phyloP scores from a whole-genome alignment of 164 flowering plant genomes.

The Sextonia rubra region DNA sequence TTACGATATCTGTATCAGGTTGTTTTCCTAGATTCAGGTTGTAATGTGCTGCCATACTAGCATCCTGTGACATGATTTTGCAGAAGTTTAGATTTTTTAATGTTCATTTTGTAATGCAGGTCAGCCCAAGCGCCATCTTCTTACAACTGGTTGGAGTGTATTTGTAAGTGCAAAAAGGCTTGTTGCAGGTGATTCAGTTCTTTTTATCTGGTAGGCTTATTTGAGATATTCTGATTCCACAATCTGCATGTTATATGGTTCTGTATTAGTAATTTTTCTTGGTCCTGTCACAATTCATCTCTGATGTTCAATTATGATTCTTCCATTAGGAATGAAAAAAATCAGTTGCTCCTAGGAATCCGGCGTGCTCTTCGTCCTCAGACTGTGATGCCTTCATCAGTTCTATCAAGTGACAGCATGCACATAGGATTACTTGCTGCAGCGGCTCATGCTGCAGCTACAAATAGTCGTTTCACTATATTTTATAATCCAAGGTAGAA shows the following conservation, averaged over 20 bases:
- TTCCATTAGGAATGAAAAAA: conserved; percentile 80
- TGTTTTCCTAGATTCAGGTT: too few relatives aligned
- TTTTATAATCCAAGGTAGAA: conserved; percentile 87
- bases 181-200: conserved; percentile 87
- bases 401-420: conserved; percentile 92
- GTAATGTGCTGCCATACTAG: too few relatives aligned
- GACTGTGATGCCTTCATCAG: conserved; percentile 91
- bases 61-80: too few relatives aligned
- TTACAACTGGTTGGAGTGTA: conserved; percentile 90
- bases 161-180: conserved; percentile 88
- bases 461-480: conserved; percentile 83
- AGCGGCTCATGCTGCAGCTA: conserved; percentile 95
- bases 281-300: not conserved
- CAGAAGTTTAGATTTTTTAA: too few relatives aligned
- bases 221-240: not conserved
- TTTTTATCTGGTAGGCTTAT: conserved; percentile 67
- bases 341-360: conserved; percentile 83
- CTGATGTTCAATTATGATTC: not conserved
- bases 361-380: conserved; percentile 83
- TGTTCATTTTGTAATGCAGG: conserved; percentile 38
- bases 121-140: conserved; percentile 89
- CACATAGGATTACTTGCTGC: conserved; percentile 95
- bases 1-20: too few relatives aligned
- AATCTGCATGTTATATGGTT: not conserved
- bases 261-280: too few relatives aligned